Conservation (phyloP, 306 rosid genomes). For the Ormosia emarginata region DNA sequence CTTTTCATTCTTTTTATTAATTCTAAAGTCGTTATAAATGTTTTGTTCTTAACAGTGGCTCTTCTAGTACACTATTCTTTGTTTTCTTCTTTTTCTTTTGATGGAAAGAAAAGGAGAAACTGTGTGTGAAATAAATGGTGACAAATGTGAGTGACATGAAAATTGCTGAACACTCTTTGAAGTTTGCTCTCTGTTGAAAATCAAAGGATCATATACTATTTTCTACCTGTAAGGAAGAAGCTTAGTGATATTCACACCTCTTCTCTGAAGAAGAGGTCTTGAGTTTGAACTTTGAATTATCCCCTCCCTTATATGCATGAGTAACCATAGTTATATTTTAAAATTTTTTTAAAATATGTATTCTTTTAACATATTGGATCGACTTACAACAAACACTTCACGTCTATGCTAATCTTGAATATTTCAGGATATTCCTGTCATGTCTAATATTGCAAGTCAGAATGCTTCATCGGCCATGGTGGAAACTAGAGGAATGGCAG, state of each 20-base stretch:
- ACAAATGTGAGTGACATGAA: background rate
- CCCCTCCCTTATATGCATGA: background rate
- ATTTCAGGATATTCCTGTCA: constrained; percentile 24
- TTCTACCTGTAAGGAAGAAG: background rate
- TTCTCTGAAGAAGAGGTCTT: background rate
- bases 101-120: background rate
- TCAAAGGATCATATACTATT: background rate
- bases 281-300: background rate
- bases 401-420: constrained; percentile 14
- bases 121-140: background rate
- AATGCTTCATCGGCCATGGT: background rate
- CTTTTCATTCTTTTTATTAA: background rate
- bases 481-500: background rate
- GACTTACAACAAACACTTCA: background rate
- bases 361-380: background rate
- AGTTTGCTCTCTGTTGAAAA: background rate
- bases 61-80: background rate
- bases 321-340: background rate
- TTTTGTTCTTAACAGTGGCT: background rate
- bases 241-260: background rate
- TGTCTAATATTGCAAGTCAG: constrained; percentile 1
- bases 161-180: background rate
- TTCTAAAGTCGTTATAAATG: background rate
- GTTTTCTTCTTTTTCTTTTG: background rate
- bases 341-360: background rate